Conservation (phyloP, 1,284 basidiomycete species). For the Porodaedalea pini region DNA sequence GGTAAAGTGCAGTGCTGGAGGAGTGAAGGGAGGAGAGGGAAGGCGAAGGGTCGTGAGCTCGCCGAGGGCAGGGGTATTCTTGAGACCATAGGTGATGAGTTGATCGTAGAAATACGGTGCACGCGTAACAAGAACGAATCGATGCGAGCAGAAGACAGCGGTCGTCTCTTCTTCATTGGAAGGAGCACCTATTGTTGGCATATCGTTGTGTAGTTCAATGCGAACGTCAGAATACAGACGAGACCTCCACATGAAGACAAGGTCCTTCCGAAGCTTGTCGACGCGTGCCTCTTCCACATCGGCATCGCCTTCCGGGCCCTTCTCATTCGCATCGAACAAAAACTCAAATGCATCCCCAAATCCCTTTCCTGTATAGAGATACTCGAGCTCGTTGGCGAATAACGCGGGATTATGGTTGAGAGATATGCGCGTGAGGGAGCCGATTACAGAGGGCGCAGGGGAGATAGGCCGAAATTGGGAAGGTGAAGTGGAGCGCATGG, state of each 20-base stretch:
- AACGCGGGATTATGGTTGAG: slow-evolving; percentile 71
- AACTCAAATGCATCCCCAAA: slow-evolving; percentile 88
- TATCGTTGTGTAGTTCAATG: slow-evolving; percentile 68
- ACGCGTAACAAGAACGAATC: slow-evolving; percentile 87
- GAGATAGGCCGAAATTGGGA: slow-evolving; percentile 48
- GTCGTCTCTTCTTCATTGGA: slow-evolving; percentile 57
- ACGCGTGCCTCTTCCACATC: slow-evolving; percentile 69
- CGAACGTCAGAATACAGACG: slow-evolving; percentile 88
- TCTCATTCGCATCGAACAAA: slow-evolving; percentile 67
- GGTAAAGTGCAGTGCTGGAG: slow-evolving; percentile 91
- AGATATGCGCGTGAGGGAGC: slow-evolving; percentile 50
- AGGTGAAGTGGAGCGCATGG: slow-evolving; percentile 26
- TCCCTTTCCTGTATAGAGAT: slow-evolving; percentile 84
- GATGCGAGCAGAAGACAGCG: slow-evolving; percentile 86
- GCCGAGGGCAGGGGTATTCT: slow-evolving; percentile 31
- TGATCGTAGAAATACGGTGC: slow-evolving; percentile 84
- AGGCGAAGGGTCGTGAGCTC: slow-evolving; percentile 64
- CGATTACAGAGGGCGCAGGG: slow-evolving; percentile 42
- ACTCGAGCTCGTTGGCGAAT: slow-evolving; percentile 85
- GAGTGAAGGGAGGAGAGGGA: slow-evolving; percentile 92
- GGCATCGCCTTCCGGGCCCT: slow-evolving; percentile 58
- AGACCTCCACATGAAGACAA: slow-evolving; percentile 95
- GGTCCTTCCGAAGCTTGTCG: slow-evolving; percentile 85
- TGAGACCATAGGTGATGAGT: slow-evolving; percentile 55
- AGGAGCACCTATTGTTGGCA: slow-evolving; percentile 39